Evolutionary conservation across 1,139 yeast species (phyloP), one percentile per base, ranked within the genome.

Genomic region (Pichia sp.): DNA sequence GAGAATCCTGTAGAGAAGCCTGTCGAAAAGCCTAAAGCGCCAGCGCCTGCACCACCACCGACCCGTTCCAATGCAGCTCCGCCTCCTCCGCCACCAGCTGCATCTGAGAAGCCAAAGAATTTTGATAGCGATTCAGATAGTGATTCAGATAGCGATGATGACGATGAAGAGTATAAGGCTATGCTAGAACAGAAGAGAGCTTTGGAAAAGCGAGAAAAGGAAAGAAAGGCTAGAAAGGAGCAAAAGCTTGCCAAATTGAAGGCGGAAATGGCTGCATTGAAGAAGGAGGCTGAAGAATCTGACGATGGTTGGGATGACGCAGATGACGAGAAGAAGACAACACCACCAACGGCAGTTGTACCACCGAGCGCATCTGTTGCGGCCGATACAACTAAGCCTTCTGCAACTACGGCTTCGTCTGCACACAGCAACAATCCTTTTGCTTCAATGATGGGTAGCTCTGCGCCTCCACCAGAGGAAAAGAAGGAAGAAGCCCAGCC

Each of bases 181-280:
- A 39, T 66, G 33, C 51, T 63, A 37, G 60, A 53, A 2, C 50
- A 58, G 40, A 56, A 53, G 41, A 55, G 52, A 18, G 55, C 65
- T 41, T 53, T 70, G 60, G 77, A 73, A 48, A 64, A 63, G 5
- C 63, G 64, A 33, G 74, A 70, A 38, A 52, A 52, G 28, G 74
- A 71, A 45, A 63, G 72, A 44, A 71, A 67, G 41, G 60, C 62
- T 42, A 68, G 61, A 55, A 74, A 72, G 48, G 84, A 76, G 43
- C 79, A 70, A 27, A 65, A 78, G 34, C 59, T 77, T 44, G 84
- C 82, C 1, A 69, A 68, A 39, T 60, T 79, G 41, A 69, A 66
- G 50, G 73, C 68, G 43, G 82, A 84, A 58, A 74, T 77, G 79
- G 79, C 74, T 43, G 77, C 62, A n/a, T 45, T 72, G 48, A 74